phyloP scores from a whole-genome alignment of 306 rosid species.

The Astragalus membranaceus region DNA sequence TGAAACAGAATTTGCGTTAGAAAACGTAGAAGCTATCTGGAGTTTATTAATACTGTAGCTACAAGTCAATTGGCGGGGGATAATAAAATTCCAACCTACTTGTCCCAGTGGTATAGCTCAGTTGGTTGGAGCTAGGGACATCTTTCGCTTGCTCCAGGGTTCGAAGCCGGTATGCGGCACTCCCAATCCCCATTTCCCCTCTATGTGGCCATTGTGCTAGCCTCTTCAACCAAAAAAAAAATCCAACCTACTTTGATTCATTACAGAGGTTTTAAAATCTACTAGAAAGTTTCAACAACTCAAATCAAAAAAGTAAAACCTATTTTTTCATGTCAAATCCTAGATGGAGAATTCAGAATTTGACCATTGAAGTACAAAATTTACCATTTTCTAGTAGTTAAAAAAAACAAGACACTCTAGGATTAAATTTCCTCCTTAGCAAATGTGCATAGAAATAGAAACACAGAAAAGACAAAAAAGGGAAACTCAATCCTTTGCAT shows the following conservation, averaged over 20 bases:
- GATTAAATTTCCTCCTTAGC: too few relatives aligned
- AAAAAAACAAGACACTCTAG: not conserved
- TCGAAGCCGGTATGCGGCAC: too few relatives aligned
- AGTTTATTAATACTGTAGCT: not conserved
- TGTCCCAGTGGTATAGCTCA: too few relatives aligned
- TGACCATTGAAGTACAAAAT: not conserved
- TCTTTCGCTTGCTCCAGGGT: too few relatives aligned
- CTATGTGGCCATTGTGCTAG: too few relatives aligned
- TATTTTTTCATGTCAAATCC: not conserved
- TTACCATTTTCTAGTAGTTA: not conserved
- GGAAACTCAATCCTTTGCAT: too few relatives aligned
- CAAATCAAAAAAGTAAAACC: not conserved
- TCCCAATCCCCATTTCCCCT: too few relatives aligned
- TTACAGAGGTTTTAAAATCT: not conserved
- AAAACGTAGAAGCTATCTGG: not conserved
- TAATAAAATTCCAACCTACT: not conserved
- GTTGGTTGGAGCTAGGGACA: too few relatives aligned
- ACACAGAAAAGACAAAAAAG: too few relatives aligned
- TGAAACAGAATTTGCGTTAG: not conserved
- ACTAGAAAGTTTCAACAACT: not conserved
- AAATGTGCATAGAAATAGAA: too few relatives aligned
- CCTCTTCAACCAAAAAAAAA: too few relatives aligned
- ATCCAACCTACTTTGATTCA: not conserved
- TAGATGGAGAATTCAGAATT: not conserved
- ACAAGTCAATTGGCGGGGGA: not conserved